Evolutionary conservation across 768 basidiomycete species (phyloP).

Genomic region (Pisolithus orientalis): DNA sequence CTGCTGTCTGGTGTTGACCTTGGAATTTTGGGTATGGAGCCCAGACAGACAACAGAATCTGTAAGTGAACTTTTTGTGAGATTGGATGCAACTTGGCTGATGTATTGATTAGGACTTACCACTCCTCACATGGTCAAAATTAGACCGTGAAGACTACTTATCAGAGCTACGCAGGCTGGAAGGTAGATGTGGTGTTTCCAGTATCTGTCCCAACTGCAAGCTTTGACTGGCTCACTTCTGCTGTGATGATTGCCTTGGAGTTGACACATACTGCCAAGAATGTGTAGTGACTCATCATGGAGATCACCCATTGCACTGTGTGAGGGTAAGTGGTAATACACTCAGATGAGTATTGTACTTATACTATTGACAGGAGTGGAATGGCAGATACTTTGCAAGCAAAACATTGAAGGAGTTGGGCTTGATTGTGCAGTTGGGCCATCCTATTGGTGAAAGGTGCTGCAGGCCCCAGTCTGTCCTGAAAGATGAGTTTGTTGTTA

Average conservation of each 20-base stretch:
- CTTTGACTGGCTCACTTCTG: neutral
- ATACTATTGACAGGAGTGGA: too few relatives aligned
- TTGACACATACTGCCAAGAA: too few relatives aligned
- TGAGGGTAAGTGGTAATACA: too few relatives aligned
- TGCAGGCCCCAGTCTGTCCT: too few relatives aligned
- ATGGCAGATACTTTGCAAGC: too few relatives aligned
- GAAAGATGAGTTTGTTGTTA: neutral
- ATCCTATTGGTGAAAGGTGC: too few relatives aligned
- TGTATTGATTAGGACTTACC: neutral
- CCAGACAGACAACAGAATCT: neutral
- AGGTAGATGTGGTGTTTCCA: too few relatives aligned
- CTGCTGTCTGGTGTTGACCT: neutral
- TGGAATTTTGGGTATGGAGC: neutral
- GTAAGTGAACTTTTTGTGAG: neutral
- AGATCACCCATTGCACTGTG: too few relatives aligned
- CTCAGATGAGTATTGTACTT: too few relatives aligned
- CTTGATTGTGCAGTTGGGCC: too few relatives aligned
- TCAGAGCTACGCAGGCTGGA: neutral
- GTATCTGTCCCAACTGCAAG: neutral
- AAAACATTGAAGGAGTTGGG: too few relatives aligned
- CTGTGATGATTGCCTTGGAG: conserved; percentile 11
- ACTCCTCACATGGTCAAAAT: neutral
- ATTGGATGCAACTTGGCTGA: neutral
- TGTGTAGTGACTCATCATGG: too few relatives aligned
- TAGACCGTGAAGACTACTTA: neutral